Base-by-base conservation (phyloP, 495 filamentous ascomycete species). In the Talaromyces adpressus region DNA sequence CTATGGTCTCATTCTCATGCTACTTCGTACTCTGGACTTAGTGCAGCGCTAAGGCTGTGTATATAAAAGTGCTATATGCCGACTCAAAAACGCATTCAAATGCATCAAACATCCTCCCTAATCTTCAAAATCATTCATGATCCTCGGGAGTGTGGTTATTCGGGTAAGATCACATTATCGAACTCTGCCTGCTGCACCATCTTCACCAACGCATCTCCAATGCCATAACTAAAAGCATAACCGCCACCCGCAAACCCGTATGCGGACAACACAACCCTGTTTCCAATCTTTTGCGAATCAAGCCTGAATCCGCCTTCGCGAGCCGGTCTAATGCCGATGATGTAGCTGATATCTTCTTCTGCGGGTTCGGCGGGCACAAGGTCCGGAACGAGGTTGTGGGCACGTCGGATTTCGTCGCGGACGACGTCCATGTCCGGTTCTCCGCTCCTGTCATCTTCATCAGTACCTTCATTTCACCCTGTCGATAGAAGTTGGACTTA, bases 171-270 rank as follows among this genome's bases (percentile, higher is more conserved):
- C 16, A 78, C 68, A 67, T 74, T 67, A 4, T 73, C 68, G 1
- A 70, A 68, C 62, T 79, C 77, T 0, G 70, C 63, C 30, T 63
- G 63, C 52, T 76, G 70, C 16, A 79, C 77, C 75, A 79, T 78
- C 64, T 71, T 74, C 22, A 68, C 64, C 56, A 79, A 34, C 3
- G 75, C 72, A 68, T 79, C 72, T 0, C 71, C 77, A 23, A 79
- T 65, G 0, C 77, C 77, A 56, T 79, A 79, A 0, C 75, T 78
- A 59, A 78, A 79, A 1, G 77, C 71, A 68, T 79, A 79, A 1
- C 77, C 77, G 7, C 75, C 77, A 6, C 77, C 77, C 3, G 75
- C 77, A 63, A 79, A 79, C 1, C 76, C 77, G 62, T 79, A 79
- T 0, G 77, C 77, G 0, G 77, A 79, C 9, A 79, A 57, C 1